A percentile compares a stretch with the other conserved stretches of the same genome.
Conservation (phyloP, 2,329 filamentous ascomycete genomes). For the Talaromyces piceae region DNA sequence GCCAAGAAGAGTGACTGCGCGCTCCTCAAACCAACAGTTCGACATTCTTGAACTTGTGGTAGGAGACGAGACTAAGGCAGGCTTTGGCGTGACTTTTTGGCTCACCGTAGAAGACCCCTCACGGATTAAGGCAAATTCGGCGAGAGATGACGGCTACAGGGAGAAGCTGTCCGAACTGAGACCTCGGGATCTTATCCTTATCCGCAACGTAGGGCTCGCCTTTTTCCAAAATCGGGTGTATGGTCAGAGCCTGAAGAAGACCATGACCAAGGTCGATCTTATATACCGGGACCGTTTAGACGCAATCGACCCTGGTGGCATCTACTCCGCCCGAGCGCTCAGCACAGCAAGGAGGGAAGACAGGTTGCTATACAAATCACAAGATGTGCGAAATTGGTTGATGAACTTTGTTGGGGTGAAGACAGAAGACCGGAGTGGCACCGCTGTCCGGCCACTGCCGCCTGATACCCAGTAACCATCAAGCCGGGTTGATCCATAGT, state of each 20-base stretch:
- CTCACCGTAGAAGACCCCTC: conserved; percentile 39
- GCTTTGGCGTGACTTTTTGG: conserved; percentile 83
- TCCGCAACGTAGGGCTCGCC: conserved; percentile 71
- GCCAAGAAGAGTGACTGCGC: conserved; percentile 60
- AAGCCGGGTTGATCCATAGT: too few species aligned
- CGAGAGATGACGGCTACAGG: conserved; percentile 27
- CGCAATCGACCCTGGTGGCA: conserved; percentile 46
- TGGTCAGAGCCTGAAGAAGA: conserved; percentile 69
- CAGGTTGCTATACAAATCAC: conserved; percentile 56
- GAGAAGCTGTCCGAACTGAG: conserved; percentile 45
- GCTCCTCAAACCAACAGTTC: conserved; percentile 44
- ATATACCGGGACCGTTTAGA: conserved; percentile 53
- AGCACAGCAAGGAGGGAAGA: conserved; percentile 24
- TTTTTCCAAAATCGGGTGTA: conserved; percentile 72
- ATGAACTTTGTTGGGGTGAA: conserved; percentile 55
- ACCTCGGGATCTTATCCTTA: conserved; percentile 67
- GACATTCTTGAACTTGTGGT: conserved; percentile 71
- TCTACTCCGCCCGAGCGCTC: conserved; percentile 50
- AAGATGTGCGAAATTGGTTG: conserved; percentile 67
- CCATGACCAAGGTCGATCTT: conserved; percentile 62
- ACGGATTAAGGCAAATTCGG: conserved; percentile 13
- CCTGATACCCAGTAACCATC: conserved; percentile 31
- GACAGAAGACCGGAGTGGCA: conserved; percentile 22
- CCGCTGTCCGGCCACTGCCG: conserved; percentile 21
- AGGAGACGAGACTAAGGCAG: conserved; percentile 75